These are phyloP conservation scores for Barbarea vulgaris DNA, from an alignment of 345 rosid species.

Conservation along the genomic window DNA sequence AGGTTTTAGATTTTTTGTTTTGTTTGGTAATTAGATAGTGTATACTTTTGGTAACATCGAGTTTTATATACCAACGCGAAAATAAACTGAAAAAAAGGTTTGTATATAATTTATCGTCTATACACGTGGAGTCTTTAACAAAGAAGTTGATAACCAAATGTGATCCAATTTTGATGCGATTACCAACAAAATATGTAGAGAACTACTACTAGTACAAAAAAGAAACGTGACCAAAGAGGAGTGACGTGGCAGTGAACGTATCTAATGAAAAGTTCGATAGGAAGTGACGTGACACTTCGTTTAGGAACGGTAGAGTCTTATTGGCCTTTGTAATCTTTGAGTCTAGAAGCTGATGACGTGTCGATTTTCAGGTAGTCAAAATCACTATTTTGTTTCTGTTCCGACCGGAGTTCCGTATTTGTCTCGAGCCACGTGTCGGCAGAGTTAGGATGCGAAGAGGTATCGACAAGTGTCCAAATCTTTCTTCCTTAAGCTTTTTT, in stretches of 20 bases:
- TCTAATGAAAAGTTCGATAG: constrained; percentile 24
- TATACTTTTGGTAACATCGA: constrained; percentile 45
- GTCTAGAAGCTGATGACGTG: constrained; percentile 41
- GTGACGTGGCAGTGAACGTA: constrained; percentile 41
- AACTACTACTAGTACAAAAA: background rate
- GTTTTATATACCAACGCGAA: constrained; percentile 34
- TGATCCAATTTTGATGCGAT: constrained; percentile 17
- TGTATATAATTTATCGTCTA: background rate
- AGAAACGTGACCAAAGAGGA: constrained; percentile 39
- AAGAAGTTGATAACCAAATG: constrained; percentile 35
- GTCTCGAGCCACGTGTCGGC: constrained; percentile 41
- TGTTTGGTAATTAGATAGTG: constrained; percentile 27
- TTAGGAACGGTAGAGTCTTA: constrained; percentile 36
- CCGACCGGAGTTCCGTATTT: constrained; percentile 40
- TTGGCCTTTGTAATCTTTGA: constrained; percentile 25
- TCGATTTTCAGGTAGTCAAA: constrained; percentile 39
- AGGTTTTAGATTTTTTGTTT: background rate
- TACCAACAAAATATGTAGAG: constrained; percentile 18
- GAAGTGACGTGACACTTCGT: constrained; percentile 44
- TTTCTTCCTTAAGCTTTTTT: background rate
- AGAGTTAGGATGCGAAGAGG: constrained; percentile 10
- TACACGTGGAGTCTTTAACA: constrained; percentile 32
- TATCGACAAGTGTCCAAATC: constrained; percentile 39
- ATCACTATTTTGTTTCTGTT: constrained; percentile 36
- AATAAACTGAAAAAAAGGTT: constrained; percentile 6